phyloP scores from a whole-genome alignment of 495 filamentous ascomycete genomes.

The Neurospora sp. region DNA sequence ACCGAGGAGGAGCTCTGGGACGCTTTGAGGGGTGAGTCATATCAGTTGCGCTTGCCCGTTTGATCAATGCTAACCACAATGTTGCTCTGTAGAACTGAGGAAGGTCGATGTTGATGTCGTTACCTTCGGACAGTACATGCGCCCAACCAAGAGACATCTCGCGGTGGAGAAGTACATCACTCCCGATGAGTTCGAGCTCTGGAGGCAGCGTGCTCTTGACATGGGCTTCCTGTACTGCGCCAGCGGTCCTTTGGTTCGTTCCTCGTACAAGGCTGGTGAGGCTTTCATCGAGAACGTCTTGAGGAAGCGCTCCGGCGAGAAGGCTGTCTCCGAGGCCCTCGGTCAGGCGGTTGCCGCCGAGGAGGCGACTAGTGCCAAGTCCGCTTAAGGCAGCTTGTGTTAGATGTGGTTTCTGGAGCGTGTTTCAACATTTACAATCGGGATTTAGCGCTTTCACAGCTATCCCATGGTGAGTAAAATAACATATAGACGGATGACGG shows the following conservation, averaged over 20 bases:
- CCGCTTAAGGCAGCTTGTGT: slow-evolving; percentile 3
- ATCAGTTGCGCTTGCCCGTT: not conserved
- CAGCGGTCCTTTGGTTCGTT: slow-evolving; percentile 82
- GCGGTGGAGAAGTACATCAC: slow-evolving; percentile 90
- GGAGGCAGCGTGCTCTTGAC: slow-evolving; percentile 81
- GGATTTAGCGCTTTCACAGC: not conserved
- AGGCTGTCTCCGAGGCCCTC: slow-evolving; percentile 13
- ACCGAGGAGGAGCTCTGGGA: slow-evolving; percentile 81
- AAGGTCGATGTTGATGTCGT: slow-evolving; percentile 80
- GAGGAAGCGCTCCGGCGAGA: slow-evolving; percentile 62
- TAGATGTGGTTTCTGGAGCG: slow-evolving; percentile 4
- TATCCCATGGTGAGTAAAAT: slow-evolving; percentile 4
- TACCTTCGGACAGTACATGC: slow-evolving; percentile 99
- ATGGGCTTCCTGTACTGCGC: slow-evolving; percentile 97
- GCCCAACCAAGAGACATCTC: slow-evolving; percentile 95
- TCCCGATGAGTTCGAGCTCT: slow-evolving; percentile 79
- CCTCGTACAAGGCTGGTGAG: slow-evolving; percentile 95
- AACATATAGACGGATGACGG: slow-evolving; percentile 2
- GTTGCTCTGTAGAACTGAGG: slow-evolving; percentile 49
- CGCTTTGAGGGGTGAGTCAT: slow-evolving; percentile 51
- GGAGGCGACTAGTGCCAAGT: slow-evolving; percentile 6
- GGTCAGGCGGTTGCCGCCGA: slow-evolving; percentile 14
- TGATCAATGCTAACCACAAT: not conserved
- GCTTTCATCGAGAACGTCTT: slow-evolving; percentile 98
- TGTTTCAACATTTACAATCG: slow-evolving; percentile 2